phyloP scores from a whole-genome alignment of 2,329 filamentous ascomycete genomes.

The Trichoderma koningiopsis region DNA sequence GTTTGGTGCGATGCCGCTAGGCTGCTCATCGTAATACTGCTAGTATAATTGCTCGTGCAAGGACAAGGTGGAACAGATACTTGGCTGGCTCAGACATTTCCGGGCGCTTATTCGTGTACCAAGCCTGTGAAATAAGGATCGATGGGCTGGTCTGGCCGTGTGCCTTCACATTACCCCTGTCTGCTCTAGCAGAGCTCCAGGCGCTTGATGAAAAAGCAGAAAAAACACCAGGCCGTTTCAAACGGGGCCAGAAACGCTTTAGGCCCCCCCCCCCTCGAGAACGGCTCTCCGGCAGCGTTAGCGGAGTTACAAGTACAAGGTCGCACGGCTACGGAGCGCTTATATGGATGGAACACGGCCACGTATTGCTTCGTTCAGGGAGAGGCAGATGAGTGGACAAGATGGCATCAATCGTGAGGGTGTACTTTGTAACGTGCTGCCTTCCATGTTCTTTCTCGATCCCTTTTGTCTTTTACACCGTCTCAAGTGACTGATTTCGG shows the following conservation, averaged over 20 bases:
- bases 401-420: background rate
- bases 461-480: background rate
- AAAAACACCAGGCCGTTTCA: constrained; percentile 14
- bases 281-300: constrained; percentile 15
- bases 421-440: too few species aligned
- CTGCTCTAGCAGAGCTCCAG: constrained; percentile 14
- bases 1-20: background rate
- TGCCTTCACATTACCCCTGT: constrained; percentile 5
- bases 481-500: background rate
- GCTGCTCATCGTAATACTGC: background rate
- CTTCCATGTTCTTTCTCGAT: too few species aligned
- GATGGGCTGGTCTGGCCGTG: background rate
- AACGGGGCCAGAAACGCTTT: background rate
- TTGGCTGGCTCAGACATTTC: background rate
- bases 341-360: background rate
- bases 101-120: constrained; percentile 13
- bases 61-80: background rate
- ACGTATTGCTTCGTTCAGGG: background rate
- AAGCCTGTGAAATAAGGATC: constrained; percentile 18
- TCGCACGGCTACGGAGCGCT: background rate
- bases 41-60: background rate
- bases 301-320: background rate
- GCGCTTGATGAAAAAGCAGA: background rate
- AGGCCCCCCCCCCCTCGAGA: background rate
- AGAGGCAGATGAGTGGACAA: background rate